Percentiles rank a stretch among this genome's conserved stretches.
These are phyloP conservation scores for Magnolia sinica DNA, from an alignment of 164 flowering plant species.

Conservation along the genomic window DNA sequence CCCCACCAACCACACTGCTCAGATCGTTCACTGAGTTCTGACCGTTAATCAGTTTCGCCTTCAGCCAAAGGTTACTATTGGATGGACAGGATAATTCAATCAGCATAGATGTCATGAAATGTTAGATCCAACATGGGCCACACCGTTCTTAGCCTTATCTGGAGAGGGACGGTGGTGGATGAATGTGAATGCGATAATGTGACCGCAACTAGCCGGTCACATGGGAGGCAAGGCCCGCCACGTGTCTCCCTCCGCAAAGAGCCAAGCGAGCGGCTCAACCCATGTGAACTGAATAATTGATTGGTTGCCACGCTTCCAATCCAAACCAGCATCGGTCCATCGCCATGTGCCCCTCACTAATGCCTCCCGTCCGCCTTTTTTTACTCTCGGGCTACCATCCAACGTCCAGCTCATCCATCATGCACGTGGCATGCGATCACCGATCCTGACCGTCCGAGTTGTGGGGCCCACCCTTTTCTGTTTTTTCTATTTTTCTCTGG, in stretches of 20 bases:
- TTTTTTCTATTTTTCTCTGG: too few relatives aligned
- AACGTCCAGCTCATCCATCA: neutral
- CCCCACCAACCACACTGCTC: too few relatives aligned
- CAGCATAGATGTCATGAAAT: too few relatives aligned
- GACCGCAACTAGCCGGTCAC: constrained; percentile 9
- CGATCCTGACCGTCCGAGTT: neutral
- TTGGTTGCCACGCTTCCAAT: neutral
- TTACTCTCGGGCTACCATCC: neutral
- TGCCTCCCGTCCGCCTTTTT: neutral
- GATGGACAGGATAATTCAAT: too few relatives aligned
- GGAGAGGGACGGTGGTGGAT: neutral
- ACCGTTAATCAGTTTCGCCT: too few relatives aligned
- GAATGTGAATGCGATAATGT: neutral
- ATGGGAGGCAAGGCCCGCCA: neutral
- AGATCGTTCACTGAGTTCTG: too few relatives aligned
- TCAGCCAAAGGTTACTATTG: too few relatives aligned
- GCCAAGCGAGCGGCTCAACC: neutral
- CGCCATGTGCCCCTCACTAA: constrained; percentile 6
- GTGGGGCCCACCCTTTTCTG: neutral
- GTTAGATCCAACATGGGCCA: neutral
- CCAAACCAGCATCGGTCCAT: neutral
- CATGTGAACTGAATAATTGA: constrained; percentile 16
- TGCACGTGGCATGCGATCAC: neutral
- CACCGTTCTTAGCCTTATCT: neutral
- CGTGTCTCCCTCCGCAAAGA: neutral